Conservation (phyloP, 495 filamentous ascomycete genomes). For the Penicillium steckii region DNA sequence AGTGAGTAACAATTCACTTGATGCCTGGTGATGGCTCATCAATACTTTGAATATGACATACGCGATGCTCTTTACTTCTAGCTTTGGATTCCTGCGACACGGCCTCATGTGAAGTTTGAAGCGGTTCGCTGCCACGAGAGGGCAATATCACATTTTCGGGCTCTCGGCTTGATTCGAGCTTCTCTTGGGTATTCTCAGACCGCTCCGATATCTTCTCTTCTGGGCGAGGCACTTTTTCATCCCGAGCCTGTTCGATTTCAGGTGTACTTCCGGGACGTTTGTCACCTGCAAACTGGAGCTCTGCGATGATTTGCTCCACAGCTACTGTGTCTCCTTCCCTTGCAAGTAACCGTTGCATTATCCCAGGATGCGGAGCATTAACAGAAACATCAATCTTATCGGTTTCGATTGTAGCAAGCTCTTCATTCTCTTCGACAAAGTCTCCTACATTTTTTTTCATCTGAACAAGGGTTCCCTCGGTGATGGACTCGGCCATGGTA, state of each 20-base stretch:
- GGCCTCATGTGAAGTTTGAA: no score
- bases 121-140: no score
- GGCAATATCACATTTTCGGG: no score
- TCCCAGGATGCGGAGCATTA: slow-evolving; percentile 80
- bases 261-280: slow-evolving; percentile 47
- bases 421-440: slow-evolving; percentile 82
- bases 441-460: slow-evolving; percentile 84
- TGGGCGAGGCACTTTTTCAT: background rate
- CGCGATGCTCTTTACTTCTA: no score
- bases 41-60: no score
- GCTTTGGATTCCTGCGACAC: no score
- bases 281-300: slow-evolving; percentile 67
- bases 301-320: slow-evolving; percentile 79
- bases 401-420: slow-evolving; percentile 91
- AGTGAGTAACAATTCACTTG: no score
- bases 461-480: slow-evolving; percentile 83
- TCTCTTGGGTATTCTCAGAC: no score
- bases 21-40: no score
- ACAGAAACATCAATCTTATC: slow-evolving; percentile 93
- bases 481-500: slow-evolving; percentile 94
- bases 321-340: slow-evolving; percentile 86
- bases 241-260: slow-evolving; percentile 21
- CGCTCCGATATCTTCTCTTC: background rate
- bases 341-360: slow-evolving; percentile 76
- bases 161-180: no score